Evolutionary conservation across 225 moss, liverwort and hornwort genomes (phyloP), one percentile per base, ranked within the genome.

Genomic region (Marchantia paleacea): DNA sequence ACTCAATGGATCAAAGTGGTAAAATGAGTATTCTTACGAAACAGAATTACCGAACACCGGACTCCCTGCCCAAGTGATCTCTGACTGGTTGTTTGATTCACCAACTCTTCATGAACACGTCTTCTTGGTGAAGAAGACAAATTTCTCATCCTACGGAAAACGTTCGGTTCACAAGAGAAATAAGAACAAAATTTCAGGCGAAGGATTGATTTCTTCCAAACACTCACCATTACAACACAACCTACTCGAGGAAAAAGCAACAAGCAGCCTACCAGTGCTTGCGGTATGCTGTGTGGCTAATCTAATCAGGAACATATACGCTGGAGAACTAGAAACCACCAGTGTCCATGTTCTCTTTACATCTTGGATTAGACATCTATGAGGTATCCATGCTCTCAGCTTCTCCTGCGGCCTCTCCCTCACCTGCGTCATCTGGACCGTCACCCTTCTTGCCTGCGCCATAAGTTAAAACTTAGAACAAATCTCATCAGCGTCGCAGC

Each of bases 371-470:
- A 76, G 80, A 71, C 84, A 84, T 85, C 84, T 90, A 90, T 78
- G 94, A 84, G 28, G 90, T 94, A 83, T 94, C 96, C 94, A 93
- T 93, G 62, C 82, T 92, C 67, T 90, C 93, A 3, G 82, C 75
- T 62, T 88, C 90, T 67, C 90, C 90, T 48, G 82, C 75, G 29
- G 55, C 83, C 50, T 72, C 79, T 77, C 81, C 87, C 24, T 60
- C 80, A 28, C 75, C 88, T 0, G 84, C 66, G 70, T 92, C 96
- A 15, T 89, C 91, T 77, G 80, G 87, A 8, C 88, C 87, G 20
- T 96, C 94, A 70, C 87, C 85, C 80, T 90, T 97, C 90, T 93
- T 97, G 64, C 93, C 97, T 97, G 82, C 75, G 72, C 11, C 19
- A 63, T 39, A 0, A n/a, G 20, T 20, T 0, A 48, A 22, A 53